A percentile compares a stretch with the other conserved stretches of the same genome.
These are phyloP conservation scores for Aspergillus sp. DNA, from an alignment of 2,329 filamentous ascomycete genomes.

Conservation along the genomic window DNA sequence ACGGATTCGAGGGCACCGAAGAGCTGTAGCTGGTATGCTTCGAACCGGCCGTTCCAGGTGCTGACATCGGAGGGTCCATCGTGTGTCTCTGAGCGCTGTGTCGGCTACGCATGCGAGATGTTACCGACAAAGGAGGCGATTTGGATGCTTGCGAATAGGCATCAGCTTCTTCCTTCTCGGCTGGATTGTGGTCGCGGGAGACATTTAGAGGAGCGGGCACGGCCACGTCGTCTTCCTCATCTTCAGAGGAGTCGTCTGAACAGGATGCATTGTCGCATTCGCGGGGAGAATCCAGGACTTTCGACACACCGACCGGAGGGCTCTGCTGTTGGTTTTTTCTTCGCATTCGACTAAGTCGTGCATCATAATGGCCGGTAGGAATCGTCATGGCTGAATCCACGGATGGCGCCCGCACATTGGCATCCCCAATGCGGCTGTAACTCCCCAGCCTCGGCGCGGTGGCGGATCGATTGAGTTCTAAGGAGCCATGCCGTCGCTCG, in stretches of 20 bases:
- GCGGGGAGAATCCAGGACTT: constrained; percentile 1
- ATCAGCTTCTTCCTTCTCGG: constrained; percentile 17
- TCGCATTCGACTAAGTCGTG: constrained; percentile 28
- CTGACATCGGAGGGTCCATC: constrained; percentile 30
- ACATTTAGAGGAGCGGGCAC: constrained; percentile 4
- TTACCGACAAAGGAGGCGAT: constrained; percentile 41
- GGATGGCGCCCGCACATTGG: constrained; percentile 5
- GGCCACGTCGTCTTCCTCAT: constrained; percentile 26
- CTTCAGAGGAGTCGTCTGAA: constrained; percentile 25
- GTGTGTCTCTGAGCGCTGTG: constrained; percentile 35
- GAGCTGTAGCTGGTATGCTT: constrained; percentile 38
- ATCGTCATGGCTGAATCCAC: constrained; percentile 22
- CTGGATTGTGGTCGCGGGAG: constrained; percentile 4
- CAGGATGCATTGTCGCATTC: constrained; percentile 11
- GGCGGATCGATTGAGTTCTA: constrained; percentile 14
- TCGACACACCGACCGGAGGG: background rate
- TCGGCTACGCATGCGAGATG: constrained; percentile 39
- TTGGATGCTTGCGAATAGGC: constrained; percentile 30
- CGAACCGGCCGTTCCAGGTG: constrained; percentile 32
- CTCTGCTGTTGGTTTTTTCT: constrained; percentile 10
- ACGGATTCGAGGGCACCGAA: constrained; percentile 29
- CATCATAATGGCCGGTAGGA: constrained; percentile 36
- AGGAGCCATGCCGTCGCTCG: constrained; percentile 16
- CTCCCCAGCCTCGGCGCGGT: constrained; percentile 6
- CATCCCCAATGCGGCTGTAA: background rate